phyloP scores from a whole-genome alignment of 1,284 basidiomycete genomes.

The Boletus hoseneyae region DNA sequence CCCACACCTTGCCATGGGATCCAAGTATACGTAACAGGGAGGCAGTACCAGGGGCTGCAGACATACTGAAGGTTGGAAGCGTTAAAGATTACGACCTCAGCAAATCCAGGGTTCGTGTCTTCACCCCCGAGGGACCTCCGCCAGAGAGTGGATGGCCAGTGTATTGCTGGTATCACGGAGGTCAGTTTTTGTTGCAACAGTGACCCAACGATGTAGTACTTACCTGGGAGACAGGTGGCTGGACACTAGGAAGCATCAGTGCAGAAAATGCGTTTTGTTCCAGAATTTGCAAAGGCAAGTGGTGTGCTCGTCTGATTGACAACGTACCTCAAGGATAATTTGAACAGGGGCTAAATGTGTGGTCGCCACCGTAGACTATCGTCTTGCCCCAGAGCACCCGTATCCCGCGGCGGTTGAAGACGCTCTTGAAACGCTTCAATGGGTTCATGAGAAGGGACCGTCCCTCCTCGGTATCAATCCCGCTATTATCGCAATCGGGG shows the following conservation, averaged over 20 bases:
- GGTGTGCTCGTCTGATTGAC: neutral
- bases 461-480: constrained; percentile 39
- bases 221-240: constrained; percentile 37
- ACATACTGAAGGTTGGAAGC: constrained; percentile 40
- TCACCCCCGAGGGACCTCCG: constrained; percentile 42
- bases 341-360: constrained; percentile 35
- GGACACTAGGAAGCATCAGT: constrained; percentile 47
- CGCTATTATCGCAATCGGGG: constrained; percentile 47
- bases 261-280: constrained; percentile 34
- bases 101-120: constrained; percentile 40
- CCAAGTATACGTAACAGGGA: constrained; percentile 41
- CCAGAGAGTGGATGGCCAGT: constrained; percentile 44
- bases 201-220: neutral
- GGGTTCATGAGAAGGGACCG: constrained; percentile 42
- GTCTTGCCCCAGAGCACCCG: constrained; percentile 56
- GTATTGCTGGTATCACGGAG: constrained; percentile 48
- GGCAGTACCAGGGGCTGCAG: constrained; percentile 41
- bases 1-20: constrained; percentile 44
- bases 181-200: constrained; percentile 23
- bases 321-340: neutral
- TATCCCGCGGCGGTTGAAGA: constrained; percentile 62
- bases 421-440: constrained; percentile 48
- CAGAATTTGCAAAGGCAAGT: constrained; percentile 27
- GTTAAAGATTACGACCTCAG: constrained; percentile 39
- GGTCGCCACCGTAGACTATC: constrained; percentile 55